These are phyloP conservation scores for Pythium biforme DNA, from an alignment of 352 stramenopile genomes.

Conservation along the genomic window DNA sequence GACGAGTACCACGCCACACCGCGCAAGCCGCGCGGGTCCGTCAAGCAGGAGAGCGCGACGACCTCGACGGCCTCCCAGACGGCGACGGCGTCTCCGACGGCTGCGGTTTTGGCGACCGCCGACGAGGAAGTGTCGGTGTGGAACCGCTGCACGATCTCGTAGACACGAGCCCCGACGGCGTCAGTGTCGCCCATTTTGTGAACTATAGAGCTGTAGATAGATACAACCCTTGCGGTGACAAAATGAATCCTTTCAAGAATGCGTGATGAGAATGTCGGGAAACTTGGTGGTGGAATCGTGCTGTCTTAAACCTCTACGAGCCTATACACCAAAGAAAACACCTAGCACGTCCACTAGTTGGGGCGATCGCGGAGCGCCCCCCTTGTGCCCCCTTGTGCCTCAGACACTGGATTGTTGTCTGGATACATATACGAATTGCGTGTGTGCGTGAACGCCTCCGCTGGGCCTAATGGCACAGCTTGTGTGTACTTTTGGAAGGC, in stretches of 20 bases:
- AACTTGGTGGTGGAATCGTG: no score
- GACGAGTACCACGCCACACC: conserved; percentile 40
- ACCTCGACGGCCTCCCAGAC: conserved; percentile 20
- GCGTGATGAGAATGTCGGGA: no score
- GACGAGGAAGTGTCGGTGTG: conserved; percentile 36
- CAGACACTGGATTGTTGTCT: not conserved
- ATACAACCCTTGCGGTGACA: conserved; percentile 1
- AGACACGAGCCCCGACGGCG: conserved; percentile 22
- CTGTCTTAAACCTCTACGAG: no score
- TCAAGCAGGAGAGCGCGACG: not conserved
- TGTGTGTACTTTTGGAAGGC: not conserved
- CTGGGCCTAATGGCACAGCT: no score
- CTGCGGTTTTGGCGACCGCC: not conserved
- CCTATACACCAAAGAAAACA: not conserved
- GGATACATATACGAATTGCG: not conserved
- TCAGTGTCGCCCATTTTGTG: conserved; percentile 7
- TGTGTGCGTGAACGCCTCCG: not conserved
- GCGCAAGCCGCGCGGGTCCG: conserved; percentile 24
- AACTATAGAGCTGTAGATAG: conserved; percentile 10
- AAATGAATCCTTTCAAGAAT: not conserved
- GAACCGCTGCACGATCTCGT: conserved; percentile 64
- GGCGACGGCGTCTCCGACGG: not conserved
- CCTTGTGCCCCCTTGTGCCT: not conserved
- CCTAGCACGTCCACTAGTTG: no score
- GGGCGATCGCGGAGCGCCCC: no score